Base-by-base conservation (phyloP, 163 green algal species). In the Trebouxiophyceae sp. region DNA sequence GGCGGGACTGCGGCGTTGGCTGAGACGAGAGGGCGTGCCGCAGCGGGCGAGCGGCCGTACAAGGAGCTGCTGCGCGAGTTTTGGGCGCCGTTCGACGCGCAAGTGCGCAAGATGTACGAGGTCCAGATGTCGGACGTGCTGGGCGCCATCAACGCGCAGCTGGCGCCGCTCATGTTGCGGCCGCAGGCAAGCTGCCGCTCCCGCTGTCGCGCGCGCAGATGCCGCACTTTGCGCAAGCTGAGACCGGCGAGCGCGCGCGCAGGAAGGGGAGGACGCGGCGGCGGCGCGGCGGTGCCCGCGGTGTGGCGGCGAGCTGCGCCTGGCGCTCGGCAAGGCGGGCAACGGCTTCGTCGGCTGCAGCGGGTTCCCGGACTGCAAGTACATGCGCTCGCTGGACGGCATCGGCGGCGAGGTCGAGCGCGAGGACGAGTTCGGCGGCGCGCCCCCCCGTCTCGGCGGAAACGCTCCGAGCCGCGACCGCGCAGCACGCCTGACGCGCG, bases 271-370 rank as follows among this genome's bases (percentile, higher is more conserved):
- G 61, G 30, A 26, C 23, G 45, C 31, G 24, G 39, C 46, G 30
- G 69, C 84, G 62, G 68, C 72, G 1, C 73, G 84, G 0, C 19
- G 28, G 22, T 93, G 86, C 67, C 86, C 86, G 12, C 57, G 59
- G 8, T 93, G 86, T 63, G 29, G 39, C 8, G 81, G 82, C 2
- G 68, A 69, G 23, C 68, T 93, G 57, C 74, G 75, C 3, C 58
- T 93, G 26, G 86, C 88, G 63, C 76, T 81, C 8, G 75, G 72
- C n/a, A 54, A 54, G 44, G 50, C 27, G 7, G 73, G 64, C n/a
- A n/a, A n/a, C 32, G 74, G 63, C 45, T 93, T 93, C 62, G 73
- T 93, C 16, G 84, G 85, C 31, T 93, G 86, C 76, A 82, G 68
- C 44, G 63, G 68, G 44, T 89, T 87, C 54, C 72, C 84, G 34